Base-by-base conservation (phyloP, 345 rosid genomes). In the Ceriops tagal region DNA sequence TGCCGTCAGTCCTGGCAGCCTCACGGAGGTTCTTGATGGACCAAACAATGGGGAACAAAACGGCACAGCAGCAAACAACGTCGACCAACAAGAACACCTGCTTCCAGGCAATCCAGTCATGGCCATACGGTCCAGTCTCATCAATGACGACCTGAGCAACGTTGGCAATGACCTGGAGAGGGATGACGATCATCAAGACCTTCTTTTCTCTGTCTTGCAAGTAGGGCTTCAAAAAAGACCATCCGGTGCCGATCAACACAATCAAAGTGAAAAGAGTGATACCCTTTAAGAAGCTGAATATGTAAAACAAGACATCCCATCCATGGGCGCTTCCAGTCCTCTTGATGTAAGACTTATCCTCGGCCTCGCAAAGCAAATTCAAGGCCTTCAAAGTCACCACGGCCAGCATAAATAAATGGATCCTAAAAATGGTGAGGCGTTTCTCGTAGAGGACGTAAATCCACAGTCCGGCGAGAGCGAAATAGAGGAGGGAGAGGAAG, bases 31-130 rank as follows among this genome's bases (percentile, higher is more conserved):
- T 95, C 84, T 95, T 95, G 71, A 92, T 95, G 22, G 97, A 95
- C 99, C 99, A 95, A 0, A 91, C 97, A n/a, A 95, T 95, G 4
- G 99, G 97, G 81, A 89, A 92, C 71, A 95, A 73, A 62, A 91
- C 96, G 0, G 99, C 99, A 61, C 96, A 95, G 68, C 97, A 95
- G 53, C 99, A 95, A 1, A 92, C 86, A 15, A 95, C 99, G 74
- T 93, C 99, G 0, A 93, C 99, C 3, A 91, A 83, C 75, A 93
- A 79, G 70, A 93, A 91, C n/a, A 91, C 85, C 69, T 91, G 99
- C 80, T 86, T 93, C 99, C 97, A 91, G 0, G 92, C 84, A 67
- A 85, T 70, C 96, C 92, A 86, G 58, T 91, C 97, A 72, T 87
- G 93, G 10, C 84, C 93, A 4, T 79, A 93, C 0, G 96, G 96